A percentile compares a stretch with the other conserved stretches of the same genome.
These are phyloP conservation scores for Candida jianshihensis DNA, from an alignment of 805 yeast species.

Conservation along the genomic window DNA sequence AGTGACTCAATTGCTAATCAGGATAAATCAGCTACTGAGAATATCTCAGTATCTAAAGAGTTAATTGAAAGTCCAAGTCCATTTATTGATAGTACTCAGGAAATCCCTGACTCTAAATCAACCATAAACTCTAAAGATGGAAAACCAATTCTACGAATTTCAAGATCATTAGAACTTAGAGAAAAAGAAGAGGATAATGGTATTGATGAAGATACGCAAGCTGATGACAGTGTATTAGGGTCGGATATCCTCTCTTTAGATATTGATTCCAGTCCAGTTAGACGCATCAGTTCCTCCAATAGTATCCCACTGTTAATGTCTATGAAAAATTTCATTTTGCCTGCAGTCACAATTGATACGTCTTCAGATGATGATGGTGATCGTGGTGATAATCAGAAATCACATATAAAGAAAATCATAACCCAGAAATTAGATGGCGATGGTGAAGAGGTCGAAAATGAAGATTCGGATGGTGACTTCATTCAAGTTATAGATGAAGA, in stretches of 20 bases:
- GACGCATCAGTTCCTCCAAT: background rate
- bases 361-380: background rate
- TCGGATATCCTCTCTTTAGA: background rate
- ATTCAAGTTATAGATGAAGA: background rate
- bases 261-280: conserved; percentile 1
- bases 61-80: background rate
- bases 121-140: background rate
- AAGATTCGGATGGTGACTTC: background rate
- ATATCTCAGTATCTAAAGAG: background rate
- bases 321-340: background rate
- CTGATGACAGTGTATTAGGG: background rate
- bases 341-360: background rate
- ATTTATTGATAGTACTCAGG: background rate
- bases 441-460: background rate
- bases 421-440: background rate
- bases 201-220: background rate
- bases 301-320: background rate
- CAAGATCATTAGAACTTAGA: background rate
- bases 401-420: too few relatives aligned
- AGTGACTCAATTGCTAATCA: background rate
- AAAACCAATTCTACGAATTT: background rate
- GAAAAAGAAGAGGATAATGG: background rate
- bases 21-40: background rate
- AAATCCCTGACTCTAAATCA: background rate
- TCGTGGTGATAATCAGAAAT: background rate